phyloP scores from a whole-genome alignment of 768 basidiomycete genomes.

The Flagelloscypha sp. region DNA sequence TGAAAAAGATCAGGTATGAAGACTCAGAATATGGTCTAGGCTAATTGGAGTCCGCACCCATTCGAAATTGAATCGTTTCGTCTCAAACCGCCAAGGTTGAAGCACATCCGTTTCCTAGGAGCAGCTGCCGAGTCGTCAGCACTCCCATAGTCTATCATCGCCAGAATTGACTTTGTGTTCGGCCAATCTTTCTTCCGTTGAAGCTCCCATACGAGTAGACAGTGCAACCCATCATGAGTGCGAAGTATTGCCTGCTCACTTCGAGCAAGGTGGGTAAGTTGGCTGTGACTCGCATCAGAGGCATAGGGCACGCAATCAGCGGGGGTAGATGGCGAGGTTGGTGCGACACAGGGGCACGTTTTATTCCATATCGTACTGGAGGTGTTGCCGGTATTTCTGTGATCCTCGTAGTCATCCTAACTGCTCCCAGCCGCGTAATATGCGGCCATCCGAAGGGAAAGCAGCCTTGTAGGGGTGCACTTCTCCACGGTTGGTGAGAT shows the following conservation, averaged over 20 bases:
- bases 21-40: slow-evolving; percentile 5
- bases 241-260: too few species aligned
- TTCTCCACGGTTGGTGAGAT: slow-evolving; percentile 87
- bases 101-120: slow-evolving; percentile 64
- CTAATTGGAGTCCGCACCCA: slow-evolving; percentile 20
- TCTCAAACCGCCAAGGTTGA: slow-evolving; percentile 49
- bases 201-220: too few species aligned
- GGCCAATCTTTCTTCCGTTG: too few species aligned
- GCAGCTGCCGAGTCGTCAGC: slow-evolving; percentile 30
- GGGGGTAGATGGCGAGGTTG: slow-evolving; percentile 44
- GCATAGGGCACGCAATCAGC: slow-evolving; percentile 83
- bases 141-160: too few species aligned
- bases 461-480: slow-evolving; percentile 81
- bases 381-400: too few species aligned
- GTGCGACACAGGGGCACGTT: slow-evolving; percentile 5
- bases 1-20: slow-evolving; percentile 51
- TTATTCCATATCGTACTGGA: slow-evolving; percentile 66
- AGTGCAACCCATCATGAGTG: too few species aligned
- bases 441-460: slow-evolving; percentile 68
- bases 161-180: too few species aligned
- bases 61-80: slow-evolving; percentile 56
- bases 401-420: slow-evolving; percentile 36
- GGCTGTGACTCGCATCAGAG: too few species aligned
- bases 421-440: slow-evolving; percentile 43
- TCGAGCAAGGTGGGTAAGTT: too few species aligned